These are phyloP conservation scores for Reticulascus tulasneorum DNA, from an alignment of 2,329 filamentous ascomycete genomes.

Conservation along the genomic window DNA sequence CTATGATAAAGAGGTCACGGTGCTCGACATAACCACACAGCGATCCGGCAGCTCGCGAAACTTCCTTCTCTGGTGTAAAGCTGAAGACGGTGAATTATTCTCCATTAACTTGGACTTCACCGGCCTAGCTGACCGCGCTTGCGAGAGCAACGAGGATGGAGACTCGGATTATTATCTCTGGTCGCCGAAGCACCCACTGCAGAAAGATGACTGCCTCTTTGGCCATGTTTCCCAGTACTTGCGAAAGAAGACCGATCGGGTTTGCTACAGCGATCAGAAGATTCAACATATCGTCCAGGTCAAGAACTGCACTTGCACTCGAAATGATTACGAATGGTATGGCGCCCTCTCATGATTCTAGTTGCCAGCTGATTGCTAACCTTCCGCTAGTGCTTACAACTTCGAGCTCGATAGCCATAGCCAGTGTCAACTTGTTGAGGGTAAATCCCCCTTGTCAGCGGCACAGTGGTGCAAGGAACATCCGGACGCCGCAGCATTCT, in stretches of 20 bases:
- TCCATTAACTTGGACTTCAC: conserved; percentile 88
- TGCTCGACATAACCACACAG: conserved; percentile 81
- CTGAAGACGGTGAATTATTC: conserved; percentile 52
- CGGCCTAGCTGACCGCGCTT: conserved; percentile 69
- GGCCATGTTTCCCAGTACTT: conserved; percentile 87
- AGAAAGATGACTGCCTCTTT: conserved; percentile 80
- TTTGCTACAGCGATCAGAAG: conserved; percentile 78
- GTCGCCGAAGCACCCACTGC: conserved; percentile 78
- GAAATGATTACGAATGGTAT: conserved; percentile 90
- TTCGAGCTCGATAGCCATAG: conserved; percentile 76
- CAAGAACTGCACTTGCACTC: conserved; percentile 76
- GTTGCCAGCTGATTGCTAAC: conserved; percentile 20
- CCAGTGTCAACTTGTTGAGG: conserved; percentile 72
- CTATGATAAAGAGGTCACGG: conserved; percentile 62
- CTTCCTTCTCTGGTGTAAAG: conserved; percentile 82
- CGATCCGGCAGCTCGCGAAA: conserved; percentile 86
- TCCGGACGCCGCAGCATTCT: conserved; percentile 71
- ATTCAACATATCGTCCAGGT: conserved; percentile 69
- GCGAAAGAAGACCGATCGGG: conserved; percentile 74
- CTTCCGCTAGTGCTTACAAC: conserved; percentile 73
- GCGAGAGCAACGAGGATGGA: conserved; percentile 61
- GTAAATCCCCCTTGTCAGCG: conserved; percentile 57
- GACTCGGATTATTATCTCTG: conserved; percentile 69
- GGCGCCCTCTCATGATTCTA: conserved; percentile 22
- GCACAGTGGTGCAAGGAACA: conserved; percentile 53